Evolutionary conservation across 768 basidiomycete genomes (phyloP).

Genomic region (Galerina marginata): DNA sequence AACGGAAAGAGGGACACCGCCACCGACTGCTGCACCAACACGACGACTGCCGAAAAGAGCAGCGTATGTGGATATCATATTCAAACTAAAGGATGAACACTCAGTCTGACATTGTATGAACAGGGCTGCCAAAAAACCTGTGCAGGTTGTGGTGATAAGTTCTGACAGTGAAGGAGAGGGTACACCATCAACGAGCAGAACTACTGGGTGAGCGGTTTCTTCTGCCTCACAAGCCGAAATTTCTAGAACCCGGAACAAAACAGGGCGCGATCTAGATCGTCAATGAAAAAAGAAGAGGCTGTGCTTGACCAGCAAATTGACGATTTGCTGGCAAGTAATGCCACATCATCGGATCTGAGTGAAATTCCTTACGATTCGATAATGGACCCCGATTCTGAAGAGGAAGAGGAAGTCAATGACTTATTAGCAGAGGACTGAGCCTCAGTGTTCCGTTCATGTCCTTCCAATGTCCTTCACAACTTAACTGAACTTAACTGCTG

Average conservation of each 20-base stretch:
- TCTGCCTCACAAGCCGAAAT: background rate
- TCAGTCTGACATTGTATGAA: background rate
- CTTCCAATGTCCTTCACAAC: background rate
- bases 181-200: constrained; percentile 19
- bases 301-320: constrained; percentile 46
- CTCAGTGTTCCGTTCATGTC: background rate
- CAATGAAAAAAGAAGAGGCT: constrained; percentile 39
- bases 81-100: background rate
- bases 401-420: constrained; percentile 59
- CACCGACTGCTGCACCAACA: constrained; percentile 45
- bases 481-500: background rate
- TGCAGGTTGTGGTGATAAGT: constrained; percentile 40
- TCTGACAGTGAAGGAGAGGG: constrained; percentile 41
- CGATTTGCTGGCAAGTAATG: constrained; percentile 38
- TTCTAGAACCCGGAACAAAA: background rate
- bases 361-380: constrained; percentile 50
- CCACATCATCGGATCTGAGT: constrained; percentile 22
- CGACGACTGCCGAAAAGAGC: constrained; percentile 61
- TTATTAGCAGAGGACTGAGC: constrained; percentile 41
- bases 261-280: constrained; percentile 14
- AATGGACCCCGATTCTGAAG: constrained; percentile 51
- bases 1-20: constrained; percentile 36
- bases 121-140: constrained; percentile 47
- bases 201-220: constrained; percentile 16
- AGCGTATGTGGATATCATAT: constrained; percentile 48